Conservation (phyloP, 805 yeast genomes). For the Nakazawaea siamensis region DNA sequence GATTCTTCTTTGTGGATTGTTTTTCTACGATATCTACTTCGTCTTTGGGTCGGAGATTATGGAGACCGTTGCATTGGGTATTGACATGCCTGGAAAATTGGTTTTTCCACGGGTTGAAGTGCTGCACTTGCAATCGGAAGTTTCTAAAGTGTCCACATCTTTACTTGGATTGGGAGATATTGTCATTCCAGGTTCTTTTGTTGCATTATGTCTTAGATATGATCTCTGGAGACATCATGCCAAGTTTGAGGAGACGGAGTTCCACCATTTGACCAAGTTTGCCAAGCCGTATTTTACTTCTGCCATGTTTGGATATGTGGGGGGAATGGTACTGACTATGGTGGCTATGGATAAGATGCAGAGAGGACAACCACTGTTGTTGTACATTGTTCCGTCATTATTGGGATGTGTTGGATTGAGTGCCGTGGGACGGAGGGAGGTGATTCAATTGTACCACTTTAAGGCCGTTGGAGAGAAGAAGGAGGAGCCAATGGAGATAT, state of each 20-base stretch:
- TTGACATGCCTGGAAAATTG: constrained; percentile 49
- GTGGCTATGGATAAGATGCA: constrained; percentile 27
- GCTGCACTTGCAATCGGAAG: neutral
- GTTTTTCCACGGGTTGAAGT: constrained; percentile 29
- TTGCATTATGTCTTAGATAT: constrained; percentile 44
- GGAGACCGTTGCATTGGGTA: constrained; percentile 49
- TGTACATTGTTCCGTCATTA: constrained; percentile 48
- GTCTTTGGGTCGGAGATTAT: constrained; percentile 57
- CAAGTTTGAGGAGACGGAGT: constrained; percentile 21
- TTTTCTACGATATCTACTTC: constrained; percentile 57
- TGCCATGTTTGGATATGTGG: constrained; percentile 37
- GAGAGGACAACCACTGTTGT: constrained; percentile 59
- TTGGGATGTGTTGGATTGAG: neutral
- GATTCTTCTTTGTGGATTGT: constrained; percentile 38
- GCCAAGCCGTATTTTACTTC: constrained; percentile 37
- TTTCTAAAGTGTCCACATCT: constrained; percentile 18
- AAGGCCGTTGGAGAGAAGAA: no score
- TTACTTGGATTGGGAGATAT: constrained; percentile 63
- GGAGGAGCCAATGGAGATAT: no score
- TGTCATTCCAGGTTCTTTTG: constrained; percentile 48
- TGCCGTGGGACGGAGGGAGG: no score
- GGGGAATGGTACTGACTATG: constrained; percentile 38
- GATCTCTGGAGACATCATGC: constrained; percentile 38
- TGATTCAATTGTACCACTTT: no score
- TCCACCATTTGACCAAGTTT: constrained; percentile 30